These are phyloP conservation scores for Verruconis gallopava DNA, from an alignment of 2,329 filamentous ascomycete genomes.

Conservation along the genomic window DNA sequence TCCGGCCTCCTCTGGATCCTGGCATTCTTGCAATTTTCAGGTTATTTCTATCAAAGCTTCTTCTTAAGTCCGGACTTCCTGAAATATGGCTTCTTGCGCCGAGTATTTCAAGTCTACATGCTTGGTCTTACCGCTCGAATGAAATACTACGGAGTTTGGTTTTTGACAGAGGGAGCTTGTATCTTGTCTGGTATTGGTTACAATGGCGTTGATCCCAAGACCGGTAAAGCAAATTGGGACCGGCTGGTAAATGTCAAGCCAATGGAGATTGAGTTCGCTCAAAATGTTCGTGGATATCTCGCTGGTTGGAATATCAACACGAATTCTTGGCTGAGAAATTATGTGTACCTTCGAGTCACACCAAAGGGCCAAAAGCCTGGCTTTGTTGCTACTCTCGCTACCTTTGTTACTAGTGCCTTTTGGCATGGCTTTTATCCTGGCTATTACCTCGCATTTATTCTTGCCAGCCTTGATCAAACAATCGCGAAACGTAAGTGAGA, in stretches of 20 bases:
- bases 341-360: slow-evolving; percentile 88
- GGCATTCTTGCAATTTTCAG: slow-evolving; percentile 59
- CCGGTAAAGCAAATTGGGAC: slow-evolving; percentile 80
- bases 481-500: slow-evolving; percentile 77
- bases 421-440: slow-evolving; percentile 98
- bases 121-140: slow-evolving; percentile 67
- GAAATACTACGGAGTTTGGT: slow-evolving; percentile 98
- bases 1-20: slow-evolving; percentile 68
- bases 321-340: slow-evolving; percentile 91
- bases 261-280: slow-evolving; percentile 72
- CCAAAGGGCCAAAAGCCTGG: slow-evolving; percentile 92
- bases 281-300: slow-evolving; percentile 86
- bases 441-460: slow-evolving; percentile 82
- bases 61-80: slow-evolving; percentile 55
- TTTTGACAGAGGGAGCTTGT: slow-evolving; percentile 81
- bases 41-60: slow-evolving; percentile 50
- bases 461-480: slow-evolving; percentile 85
- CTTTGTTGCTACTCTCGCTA: slow-evolving; percentile 86
- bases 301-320: slow-evolving; percentile 98
- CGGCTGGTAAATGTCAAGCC: slow-evolving; percentile 82
- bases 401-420: slow-evolving; percentile 85
- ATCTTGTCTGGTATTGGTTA: slow-evolving; percentile 90
- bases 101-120: slow-evolving; percentile 72
- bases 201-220: slow-evolving; percentile 76
- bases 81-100: slow-evolving; percentile 53